phyloP scores from a whole-genome alignment of 352 stramenopile genomes.

The Phytophthora fragariae region DNA sequence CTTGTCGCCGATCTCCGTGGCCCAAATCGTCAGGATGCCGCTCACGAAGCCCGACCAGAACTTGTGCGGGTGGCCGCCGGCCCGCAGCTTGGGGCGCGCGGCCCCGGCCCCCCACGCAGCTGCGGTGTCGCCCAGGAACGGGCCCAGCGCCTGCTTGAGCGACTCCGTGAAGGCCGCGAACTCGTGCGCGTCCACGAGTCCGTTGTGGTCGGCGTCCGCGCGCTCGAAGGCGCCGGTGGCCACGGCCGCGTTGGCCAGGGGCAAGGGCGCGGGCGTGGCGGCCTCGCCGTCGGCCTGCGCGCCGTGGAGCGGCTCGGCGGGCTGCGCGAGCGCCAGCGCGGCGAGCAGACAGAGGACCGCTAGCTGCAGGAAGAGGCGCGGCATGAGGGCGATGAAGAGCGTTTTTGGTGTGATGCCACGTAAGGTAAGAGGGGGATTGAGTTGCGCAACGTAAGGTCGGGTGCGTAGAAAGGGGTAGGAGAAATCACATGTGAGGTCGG shows the following conservation, averaged over 20 bases:
- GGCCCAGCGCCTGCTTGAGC: slow-evolving; percentile 60
- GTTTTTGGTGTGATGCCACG: slow-evolving; percentile 3
- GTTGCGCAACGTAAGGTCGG: not conserved
- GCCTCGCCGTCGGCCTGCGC: slow-evolving; percentile 25
- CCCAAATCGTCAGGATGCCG: slow-evolving; percentile 96
- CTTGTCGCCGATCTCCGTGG: slow-evolving; percentile 99
- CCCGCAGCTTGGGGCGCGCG: slow-evolving; percentile 41
- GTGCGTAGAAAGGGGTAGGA: not conserved
- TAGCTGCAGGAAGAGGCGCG: slow-evolving; percentile 34
- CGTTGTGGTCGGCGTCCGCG: slow-evolving; percentile 79
- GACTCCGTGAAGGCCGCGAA: slow-evolving; percentile 68
- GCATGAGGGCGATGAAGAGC: slow-evolving; percentile 5
- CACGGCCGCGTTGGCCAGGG: slow-evolving; percentile 1
- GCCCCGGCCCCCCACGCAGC: slow-evolving; percentile 2
- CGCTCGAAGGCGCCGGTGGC: slow-evolving; percentile 58
- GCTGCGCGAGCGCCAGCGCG: slow-evolving; percentile 28
- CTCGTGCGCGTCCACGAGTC: slow-evolving; percentile 66
- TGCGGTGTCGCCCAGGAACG: slow-evolving; percentile 46
- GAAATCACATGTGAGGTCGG: not conserved
- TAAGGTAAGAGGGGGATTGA: not conserved
- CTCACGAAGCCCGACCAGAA: slow-evolving; percentile 91
- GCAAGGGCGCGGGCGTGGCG: slow-evolving; percentile 16
- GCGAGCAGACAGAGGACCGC: slow-evolving; percentile 31
- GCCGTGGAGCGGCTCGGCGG: slow-evolving; percentile 12
- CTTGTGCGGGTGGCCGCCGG: slow-evolving; percentile 59